Evolutionary conservation across 129 eudicot genomes (phyloP).

Genomic region (Flaveria robusta): DNA sequence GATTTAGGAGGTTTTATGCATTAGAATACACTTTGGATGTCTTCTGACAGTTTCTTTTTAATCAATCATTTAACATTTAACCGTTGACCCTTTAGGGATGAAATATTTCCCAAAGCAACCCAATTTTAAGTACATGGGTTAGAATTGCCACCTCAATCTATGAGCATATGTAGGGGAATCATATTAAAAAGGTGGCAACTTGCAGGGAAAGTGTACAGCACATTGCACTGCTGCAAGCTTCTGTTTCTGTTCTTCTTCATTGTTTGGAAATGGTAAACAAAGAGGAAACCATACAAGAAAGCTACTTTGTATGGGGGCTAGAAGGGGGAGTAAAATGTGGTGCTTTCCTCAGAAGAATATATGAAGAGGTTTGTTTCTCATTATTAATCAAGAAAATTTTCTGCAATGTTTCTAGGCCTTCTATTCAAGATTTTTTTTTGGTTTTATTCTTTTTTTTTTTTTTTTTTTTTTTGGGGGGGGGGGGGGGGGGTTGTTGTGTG

Average conservation of each 20-base stretch:
- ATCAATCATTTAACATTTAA: not conserved
- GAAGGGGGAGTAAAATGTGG: conserved; percentile 82
- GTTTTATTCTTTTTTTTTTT: too few relatives aligned
- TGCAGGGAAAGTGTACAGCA: conserved; percentile 64
- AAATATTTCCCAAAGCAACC: not conserved
- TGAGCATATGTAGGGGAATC: not conserved
- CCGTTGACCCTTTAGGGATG: not conserved
- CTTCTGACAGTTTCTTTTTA: not conserved
- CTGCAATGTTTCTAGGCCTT: not conserved
- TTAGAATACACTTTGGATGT: not conserved
- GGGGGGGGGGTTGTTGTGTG: too few relatives aligned
- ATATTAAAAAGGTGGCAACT: conserved; percentile 12
- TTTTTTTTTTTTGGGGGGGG: not conserved
- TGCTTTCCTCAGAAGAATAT: conserved; percentile 71
- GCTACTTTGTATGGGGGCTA: conserved; percentile 47
- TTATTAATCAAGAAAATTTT: not conserved
- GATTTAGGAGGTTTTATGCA: not conserved
- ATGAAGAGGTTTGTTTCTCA: conserved; percentile 72
- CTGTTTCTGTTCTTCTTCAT: conserved; percentile 70
- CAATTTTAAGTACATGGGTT: not conserved
- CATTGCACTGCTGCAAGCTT: conserved; percentile 66
- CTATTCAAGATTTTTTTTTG: not conserved
- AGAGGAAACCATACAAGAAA: conserved; percentile 34
- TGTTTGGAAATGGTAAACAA: conserved; percentile 72
- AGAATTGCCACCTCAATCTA: conserved; percentile 1